phyloP scores from a whole-genome alignment of 345 rosid genomes.

The Populus alba region DNA sequence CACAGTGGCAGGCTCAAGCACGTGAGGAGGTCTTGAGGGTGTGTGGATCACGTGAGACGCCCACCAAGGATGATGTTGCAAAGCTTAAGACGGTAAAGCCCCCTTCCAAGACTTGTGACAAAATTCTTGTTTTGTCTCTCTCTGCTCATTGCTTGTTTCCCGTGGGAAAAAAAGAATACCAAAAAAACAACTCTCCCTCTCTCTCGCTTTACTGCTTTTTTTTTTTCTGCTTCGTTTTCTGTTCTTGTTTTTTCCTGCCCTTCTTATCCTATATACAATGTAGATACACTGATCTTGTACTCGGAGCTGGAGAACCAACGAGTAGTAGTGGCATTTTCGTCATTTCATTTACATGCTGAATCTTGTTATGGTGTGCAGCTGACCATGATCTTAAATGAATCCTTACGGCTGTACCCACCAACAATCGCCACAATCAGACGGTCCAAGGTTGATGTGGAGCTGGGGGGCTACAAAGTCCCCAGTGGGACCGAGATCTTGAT shows the following conservation, averaged over 20 bases:
- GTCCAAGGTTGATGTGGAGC: conserved; percentile 44
- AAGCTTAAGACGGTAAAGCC: conserved; percentile 33
- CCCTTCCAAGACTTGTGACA: neutral
- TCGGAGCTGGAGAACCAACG: neutral
- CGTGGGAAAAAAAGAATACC: too few species aligned
- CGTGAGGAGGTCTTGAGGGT: conserved; percentile 59
- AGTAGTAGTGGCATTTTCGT: neutral
- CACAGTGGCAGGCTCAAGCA: conserved; percentile 62
- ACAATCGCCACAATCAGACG: conserved; percentile 30
- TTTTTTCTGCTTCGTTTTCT: too few species aligned
- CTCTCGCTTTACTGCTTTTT: neutral
- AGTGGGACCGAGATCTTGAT: conserved; percentile 42
- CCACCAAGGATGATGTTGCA: conserved; percentile 39
- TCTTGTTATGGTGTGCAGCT: conserved; percentile 30
- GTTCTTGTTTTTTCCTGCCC: too few species aligned
- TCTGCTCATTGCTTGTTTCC: neutral
- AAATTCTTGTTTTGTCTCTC: conserved; percentile 6
- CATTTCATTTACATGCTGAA: neutral
- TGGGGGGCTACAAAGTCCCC: conserved; percentile 51
- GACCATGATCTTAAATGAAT: conserved; percentile 57
- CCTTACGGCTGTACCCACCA: conserved; percentile 64
- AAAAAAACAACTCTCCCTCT: neutral
- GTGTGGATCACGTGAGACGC: conserved; percentile 50
- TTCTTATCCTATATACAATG: neutral
- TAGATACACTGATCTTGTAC: neutral